Conservation (phyloP, 352 stramenopile genomes). For the Globisporangium emineosum region DNA sequence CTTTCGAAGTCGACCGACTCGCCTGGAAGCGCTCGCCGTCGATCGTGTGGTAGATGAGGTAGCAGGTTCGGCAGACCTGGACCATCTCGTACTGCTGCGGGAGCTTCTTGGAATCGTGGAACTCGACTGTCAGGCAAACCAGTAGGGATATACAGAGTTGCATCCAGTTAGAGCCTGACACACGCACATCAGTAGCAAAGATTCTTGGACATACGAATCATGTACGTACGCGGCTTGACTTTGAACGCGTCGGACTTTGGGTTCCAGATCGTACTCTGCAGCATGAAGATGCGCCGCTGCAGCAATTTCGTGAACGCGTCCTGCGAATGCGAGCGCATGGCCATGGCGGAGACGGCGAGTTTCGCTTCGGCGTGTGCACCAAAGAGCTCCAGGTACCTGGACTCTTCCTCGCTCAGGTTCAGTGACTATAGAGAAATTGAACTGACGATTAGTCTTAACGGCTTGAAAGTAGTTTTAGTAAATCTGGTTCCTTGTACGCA, state of each 20-base stretch:
- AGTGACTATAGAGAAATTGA: constrained; percentile 34
- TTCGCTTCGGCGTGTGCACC: constrained; percentile 49
- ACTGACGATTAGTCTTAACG: not conserved
- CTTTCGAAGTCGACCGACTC: constrained; percentile 32
- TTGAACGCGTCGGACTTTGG: constrained; percentile 57
- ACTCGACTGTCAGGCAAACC: constrained; percentile 34
- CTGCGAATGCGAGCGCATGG: constrained; percentile 1
- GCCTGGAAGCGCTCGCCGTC: constrained; percentile 41
- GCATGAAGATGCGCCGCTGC: constrained; percentile 63
- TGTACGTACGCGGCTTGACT: constrained; percentile 40
- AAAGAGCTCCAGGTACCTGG: constrained; percentile 49
- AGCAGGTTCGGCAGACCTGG: constrained; percentile 36
- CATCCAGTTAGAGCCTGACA: not conserved
- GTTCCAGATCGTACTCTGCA: constrained; percentile 70
- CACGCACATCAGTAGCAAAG: not conserved
- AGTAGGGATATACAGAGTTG: not conserved
- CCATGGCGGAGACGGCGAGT: constrained; percentile 15
- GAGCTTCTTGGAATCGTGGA: constrained; percentile 38
- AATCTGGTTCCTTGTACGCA: constrained; percentile 13
- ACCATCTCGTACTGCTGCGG: constrained; percentile 52
- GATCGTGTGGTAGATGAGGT: constrained; percentile 53
- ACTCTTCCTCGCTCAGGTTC: constrained; percentile 55
- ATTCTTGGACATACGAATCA: too few relatives aligned
- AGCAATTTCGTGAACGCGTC: constrained; percentile 45
- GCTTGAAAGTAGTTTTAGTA: not conserved